Base-by-base conservation (phyloP, 2,329 filamentous ascomycete species). In the Penicillium sp. region DNA sequence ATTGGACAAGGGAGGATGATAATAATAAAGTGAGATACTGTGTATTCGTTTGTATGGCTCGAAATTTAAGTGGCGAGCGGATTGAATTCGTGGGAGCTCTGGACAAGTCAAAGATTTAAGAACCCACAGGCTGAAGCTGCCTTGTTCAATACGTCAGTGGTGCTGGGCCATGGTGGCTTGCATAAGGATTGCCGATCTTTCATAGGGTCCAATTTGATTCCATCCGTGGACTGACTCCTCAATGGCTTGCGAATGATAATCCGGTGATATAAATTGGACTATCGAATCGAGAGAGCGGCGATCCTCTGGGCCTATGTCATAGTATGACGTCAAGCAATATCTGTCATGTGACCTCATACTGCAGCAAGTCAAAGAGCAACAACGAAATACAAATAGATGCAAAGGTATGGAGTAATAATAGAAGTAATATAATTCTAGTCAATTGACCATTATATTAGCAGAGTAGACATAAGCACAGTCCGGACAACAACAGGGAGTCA, bases 221-320 rank as follows among this genome's bases (percentile, higher is more conserved):
- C 48, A 50, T 8, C 24, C 7, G 24, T 26, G 24, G 24, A 26
- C 43, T 22, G 34, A 29, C 13, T 26, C 6, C 5, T 38, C 28
- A 19, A 22, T 29, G n/a, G 37, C 17, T 45, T 45, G 43, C 43
- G 43, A 51, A 50, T 50, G 13, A 50, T 26, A 41, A 13, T 38
- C 15, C 22, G 37, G 9, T 34, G 35, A 6, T 29, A 9, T 29
- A 19, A 24, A 48, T 26, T 49, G 38, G 43, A 26, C 6, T 43
- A 3, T 24, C 22, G 22, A 24, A 26, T 31, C 15, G 12, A 19
- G 21, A 39, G 24, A 42, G 37, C 29, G 38, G 38, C 39, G 48
- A 51, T 51, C 43, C 15, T 50, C 48, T 34, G 31, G 35, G 45
- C 42, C 21, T 49, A 45, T 52, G 50, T 50, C 46, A 49, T 52